A percentile compares a stretch with the other conserved stretches of the same genome.
Conservation (phyloP, 305 asterid genomes). For the Fraxinus angustifolia region DNA sequence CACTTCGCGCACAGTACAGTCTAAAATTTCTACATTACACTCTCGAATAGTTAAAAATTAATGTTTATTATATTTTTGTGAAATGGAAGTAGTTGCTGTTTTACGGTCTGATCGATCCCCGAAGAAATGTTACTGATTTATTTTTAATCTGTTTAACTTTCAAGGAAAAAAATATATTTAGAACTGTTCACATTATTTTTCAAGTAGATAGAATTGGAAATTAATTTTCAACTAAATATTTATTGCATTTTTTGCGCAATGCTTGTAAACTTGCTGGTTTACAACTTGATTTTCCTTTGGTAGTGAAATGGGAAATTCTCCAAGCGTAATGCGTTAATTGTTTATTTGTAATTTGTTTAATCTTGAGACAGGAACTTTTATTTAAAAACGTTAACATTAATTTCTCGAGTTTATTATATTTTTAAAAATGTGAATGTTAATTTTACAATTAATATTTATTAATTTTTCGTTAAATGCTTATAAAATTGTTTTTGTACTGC, state of each 20-base stretch:
- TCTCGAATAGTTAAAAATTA: background rate
- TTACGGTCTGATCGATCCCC: background rate
- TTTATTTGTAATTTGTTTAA: background rate
- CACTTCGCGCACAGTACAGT: slow-evolving; percentile 54
- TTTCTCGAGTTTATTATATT: background rate
- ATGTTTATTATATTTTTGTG: background rate
- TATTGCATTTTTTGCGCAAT: background rate
- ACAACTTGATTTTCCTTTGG: background rate
- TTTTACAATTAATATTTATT: background rate
- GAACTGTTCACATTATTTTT: background rate
- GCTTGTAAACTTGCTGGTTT: background rate
- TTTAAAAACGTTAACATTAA: background rate
- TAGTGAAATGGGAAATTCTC: background rate
- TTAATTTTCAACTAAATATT: background rate
- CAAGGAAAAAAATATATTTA: background rate
- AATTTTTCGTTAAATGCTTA: background rate
- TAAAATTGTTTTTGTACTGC: background rate
- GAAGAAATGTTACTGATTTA: background rate
- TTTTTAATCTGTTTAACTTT: background rate
- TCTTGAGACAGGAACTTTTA: too few relatives aligned
- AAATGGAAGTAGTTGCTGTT: background rate
- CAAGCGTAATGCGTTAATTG: background rate
- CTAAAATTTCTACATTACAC: background rate
- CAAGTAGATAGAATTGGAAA: background rate
- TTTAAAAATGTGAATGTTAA: background rate